Evolutionary conservation across 2,329 filamentous ascomycete genomes (phyloP), one percentile per base, ranked within the genome.

Genomic region (Dryadomyces sulphureus): DNA sequence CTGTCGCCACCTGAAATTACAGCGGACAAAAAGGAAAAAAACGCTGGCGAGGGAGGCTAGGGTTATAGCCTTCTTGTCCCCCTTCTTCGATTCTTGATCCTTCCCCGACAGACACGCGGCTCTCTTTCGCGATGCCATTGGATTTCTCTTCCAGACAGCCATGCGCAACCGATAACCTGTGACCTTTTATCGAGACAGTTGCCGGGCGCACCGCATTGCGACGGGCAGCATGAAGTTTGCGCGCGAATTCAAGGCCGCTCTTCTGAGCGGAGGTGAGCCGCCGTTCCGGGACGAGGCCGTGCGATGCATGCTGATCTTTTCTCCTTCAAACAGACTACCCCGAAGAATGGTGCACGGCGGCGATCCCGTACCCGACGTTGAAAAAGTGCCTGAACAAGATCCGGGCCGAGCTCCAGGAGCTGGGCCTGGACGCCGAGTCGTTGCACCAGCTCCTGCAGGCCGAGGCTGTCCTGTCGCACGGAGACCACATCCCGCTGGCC

Each of bases 311-410:
- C 27, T n/a, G 7, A 19, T 7, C 16, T 8, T 14, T 1, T 41
- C 12, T 25, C 24, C 19, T 19, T 12, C 5, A 4, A 38, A 7
- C 12, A 69, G 81, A 75, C 52, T 94, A 87, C 59, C 87, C 87
- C 7, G 65, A 74, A 43, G 77, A 81, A 57, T 80, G 75, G 76
- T 65, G 88, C 42, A 72, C 81, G 39, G 79, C 78, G 24, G 86
- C 87, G 42, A 84, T 94, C 50, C 85, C 84, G 3, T 94, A 94
- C 60, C 75, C 81, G 39, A 77, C 87, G 61, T 73, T 94, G 47
- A 94, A 94, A 64, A 94, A 93, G 66, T 85, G 84, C 62, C 81
- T 94, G 58, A 90, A 89, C 59, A 81, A 80, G 58, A 80, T 93
- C 43, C 76, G 81, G 52, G 65, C 67, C 44, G 85, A 94, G 65